Conservation (phyloP, 345 rosid genomes). For the Melaleuca quinquenervia region DNA sequence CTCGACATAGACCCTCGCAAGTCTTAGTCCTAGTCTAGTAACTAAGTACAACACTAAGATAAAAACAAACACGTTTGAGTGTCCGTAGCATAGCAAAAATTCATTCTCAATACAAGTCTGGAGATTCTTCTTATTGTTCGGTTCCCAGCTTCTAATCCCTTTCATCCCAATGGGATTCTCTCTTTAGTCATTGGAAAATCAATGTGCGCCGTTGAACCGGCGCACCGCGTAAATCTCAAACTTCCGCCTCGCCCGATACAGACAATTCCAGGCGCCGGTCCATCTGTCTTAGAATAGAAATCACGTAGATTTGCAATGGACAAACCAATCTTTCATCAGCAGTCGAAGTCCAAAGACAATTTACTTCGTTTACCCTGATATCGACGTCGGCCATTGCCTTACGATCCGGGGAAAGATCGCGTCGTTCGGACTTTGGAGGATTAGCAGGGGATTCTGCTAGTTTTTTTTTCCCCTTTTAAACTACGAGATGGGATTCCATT, state of each 20-base stretch:
- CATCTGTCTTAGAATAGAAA: background rate
- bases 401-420: background rate
- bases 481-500: background rate
- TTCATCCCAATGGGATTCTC: background rate
- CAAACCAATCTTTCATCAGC: background rate
- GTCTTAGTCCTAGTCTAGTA: background rate
- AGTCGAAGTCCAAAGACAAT: background rate
- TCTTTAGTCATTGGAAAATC: background rate
- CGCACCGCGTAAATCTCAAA: background rate
- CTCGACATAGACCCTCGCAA: background rate
- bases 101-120: background rate
- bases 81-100: background rate
- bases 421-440: background rate
- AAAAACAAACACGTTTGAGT: background rate
- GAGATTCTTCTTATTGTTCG: background rate
- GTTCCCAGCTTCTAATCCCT: background rate
- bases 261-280: background rate
- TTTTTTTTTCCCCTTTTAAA: background rate
- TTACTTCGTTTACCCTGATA: background rate
- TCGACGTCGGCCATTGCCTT: background rate
- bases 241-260: background rate
- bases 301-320: background rate
- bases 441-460: background rate
- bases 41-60: background rate
- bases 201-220: background rate